Percentiles rank a stretch among this genome's conserved stretches.
Evolutionary conservation across 177 flowering plant species (phyloP).

Genomic region (Vitis hybrid): DNA sequence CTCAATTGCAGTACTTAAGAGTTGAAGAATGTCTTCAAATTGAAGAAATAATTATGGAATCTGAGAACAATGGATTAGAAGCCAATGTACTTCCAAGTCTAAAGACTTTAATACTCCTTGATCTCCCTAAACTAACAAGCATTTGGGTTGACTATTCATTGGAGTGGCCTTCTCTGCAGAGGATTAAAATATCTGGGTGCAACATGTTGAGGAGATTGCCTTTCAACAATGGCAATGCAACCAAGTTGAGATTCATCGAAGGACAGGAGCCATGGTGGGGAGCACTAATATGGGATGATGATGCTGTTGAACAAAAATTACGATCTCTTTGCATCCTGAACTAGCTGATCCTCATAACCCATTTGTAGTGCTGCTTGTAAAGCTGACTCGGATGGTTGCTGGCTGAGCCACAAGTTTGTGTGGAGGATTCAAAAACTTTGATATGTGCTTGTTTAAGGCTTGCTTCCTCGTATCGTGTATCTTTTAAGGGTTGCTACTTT

Average conservation of each 20-base stretch:
- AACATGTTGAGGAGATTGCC: not conserved
- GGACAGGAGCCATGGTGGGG: not conserved
- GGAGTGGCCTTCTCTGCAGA: constrained; percentile 18
- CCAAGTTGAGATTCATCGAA: not conserved
- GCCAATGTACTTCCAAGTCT: constrained; percentile 7
- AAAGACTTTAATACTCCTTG: constrained; percentile 6
- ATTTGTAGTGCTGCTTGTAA: too few relatives aligned
- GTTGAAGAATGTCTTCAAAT: constrained; percentile 11
- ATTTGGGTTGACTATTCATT: constrained; percentile 1
- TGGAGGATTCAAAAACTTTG: too few relatives aligned
- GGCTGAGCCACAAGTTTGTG: too few relatives aligned
- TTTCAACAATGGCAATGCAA: constrained; percentile 6
- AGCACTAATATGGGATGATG: not conserved
- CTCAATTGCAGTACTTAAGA: constrained; percentile 4
- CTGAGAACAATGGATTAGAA: constrained; percentile 5
- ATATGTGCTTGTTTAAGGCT: too few relatives aligned
- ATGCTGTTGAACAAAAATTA: too few relatives aligned
- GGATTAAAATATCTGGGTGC: not conserved
- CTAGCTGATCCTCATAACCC: too few relatives aligned
- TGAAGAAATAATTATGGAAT: constrained; percentile 9
- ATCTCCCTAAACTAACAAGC: constrained; percentile 9
- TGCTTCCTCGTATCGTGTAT: too few relatives aligned
- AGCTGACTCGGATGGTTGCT: too few relatives aligned
- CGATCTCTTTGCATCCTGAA: too few relatives aligned
- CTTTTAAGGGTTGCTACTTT: too few relatives aligned